Percentiles rank a stretch among this genome's conserved stretches.
phyloP scores from a whole-genome alignment of 768 basidiomycete genomes.

The Cyclocybe cylindracea region DNA sequence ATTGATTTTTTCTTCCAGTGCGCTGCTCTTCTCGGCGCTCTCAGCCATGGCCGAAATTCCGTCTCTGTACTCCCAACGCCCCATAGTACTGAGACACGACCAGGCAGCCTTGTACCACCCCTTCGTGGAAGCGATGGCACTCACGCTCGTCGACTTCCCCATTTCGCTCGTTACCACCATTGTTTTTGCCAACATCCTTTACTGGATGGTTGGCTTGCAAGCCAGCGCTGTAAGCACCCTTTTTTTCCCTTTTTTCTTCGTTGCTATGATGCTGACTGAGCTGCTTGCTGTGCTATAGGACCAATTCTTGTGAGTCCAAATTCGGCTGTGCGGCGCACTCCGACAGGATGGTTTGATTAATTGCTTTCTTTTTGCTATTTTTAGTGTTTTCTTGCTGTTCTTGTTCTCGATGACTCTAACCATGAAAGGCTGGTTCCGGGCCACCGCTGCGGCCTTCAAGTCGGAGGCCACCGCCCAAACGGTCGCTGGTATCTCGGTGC shows the following conservation, averaged over 20 bases:
- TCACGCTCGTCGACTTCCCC: slow-evolving; percentile 63
- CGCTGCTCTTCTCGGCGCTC: slow-evolving; percentile 60
- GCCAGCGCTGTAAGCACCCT: slow-evolving; percentile 29
- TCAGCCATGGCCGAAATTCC: slow-evolving; percentile 67
- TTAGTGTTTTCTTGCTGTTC: slow-evolving; percentile 60
- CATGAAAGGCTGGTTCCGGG: slow-evolving; percentile 80
- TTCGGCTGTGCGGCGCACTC: too few species aligned
- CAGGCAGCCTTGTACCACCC: slow-evolving; percentile 59
- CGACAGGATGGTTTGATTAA: slow-evolving; percentile 1
- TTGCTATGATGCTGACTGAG: too few species aligned
- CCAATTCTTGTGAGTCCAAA: slow-evolving; percentile 60
- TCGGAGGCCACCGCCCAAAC: slow-evolving; percentile 64
- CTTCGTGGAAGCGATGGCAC: slow-evolving; percentile 42
- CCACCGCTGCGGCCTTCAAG: slow-evolving; percentile 60
- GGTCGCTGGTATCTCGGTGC: slow-evolving; percentile 46
- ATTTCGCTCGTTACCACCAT: slow-evolving; percentile 46
- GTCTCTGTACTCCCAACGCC: slow-evolving; percentile 57
- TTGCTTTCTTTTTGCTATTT: slow-evolving; percentile 45
- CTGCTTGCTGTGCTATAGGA: neutral
- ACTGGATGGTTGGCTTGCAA: slow-evolving; percentile 66
- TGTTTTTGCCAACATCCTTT: slow-evolving; percentile 52
- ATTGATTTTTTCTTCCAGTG: slow-evolving; percentile 27
- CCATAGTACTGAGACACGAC: slow-evolving; percentile 58
- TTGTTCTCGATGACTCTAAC: slow-evolving; percentile 56
- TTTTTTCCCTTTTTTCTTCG: too few species aligned